Evolutionary conservation across 2,329 filamentous ascomycete species (phyloP).

Genomic region (Ceratocystis cubensis): DNA sequence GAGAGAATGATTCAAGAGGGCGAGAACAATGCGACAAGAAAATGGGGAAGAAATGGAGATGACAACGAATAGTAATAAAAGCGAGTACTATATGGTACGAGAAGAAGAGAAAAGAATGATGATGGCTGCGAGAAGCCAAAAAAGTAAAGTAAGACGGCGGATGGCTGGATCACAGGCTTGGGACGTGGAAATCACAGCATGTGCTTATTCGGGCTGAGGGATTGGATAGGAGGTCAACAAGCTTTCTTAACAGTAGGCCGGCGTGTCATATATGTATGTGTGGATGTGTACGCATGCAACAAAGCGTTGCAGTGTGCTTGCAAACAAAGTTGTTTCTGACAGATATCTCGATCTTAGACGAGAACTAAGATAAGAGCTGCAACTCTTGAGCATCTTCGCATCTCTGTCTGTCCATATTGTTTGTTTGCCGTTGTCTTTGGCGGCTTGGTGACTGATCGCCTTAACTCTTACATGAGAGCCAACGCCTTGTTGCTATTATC

Average conservation of each 20-base stretch:
- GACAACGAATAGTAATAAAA: not conserved
- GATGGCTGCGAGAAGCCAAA: not conserved
- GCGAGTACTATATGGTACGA: not conserved
- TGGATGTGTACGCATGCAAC: too few relatives aligned
- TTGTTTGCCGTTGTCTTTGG: not conserved
- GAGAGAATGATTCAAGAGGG: not conserved
- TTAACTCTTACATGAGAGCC: not conserved
- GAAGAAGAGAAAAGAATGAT: not conserved
- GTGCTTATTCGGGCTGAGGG: not conserved
- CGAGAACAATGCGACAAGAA: not conserved
- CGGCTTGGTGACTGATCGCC: not conserved
- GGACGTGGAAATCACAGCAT: not conserved
- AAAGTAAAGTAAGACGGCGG: not conserved
- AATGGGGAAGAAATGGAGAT: not conserved
- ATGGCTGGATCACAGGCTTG: not conserved
- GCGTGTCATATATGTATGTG: not conserved
- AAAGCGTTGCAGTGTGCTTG: not conserved
- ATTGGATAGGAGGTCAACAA: not conserved
- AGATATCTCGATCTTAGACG: not conserved
- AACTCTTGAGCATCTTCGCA: not conserved
- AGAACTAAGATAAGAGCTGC: not conserved
- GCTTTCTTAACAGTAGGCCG: not conserved
- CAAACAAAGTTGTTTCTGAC: not conserved
- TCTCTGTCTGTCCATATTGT: not conserved
- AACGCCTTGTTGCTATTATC: not conserved